phyloP scores from a whole-genome alignment of 2,329 filamentous ascomycete genomes.

The Penicillium sp. region DNA sequence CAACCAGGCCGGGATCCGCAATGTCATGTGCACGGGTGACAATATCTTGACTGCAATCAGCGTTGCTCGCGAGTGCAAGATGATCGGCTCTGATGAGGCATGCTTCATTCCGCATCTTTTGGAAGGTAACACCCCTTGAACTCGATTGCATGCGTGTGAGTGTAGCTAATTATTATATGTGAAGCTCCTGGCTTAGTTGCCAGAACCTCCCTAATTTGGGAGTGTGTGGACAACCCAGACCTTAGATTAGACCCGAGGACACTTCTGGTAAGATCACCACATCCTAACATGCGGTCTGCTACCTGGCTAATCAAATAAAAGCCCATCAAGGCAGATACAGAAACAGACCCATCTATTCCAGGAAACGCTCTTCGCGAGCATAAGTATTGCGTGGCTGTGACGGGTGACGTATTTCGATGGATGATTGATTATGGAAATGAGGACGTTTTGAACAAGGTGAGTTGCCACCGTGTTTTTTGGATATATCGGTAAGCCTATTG shows the following conservation, averaged over 20 bases:
- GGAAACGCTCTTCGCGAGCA: constrained; percentile 75
- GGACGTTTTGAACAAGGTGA: constrained; percentile 66
- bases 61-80: constrained; percentile 81
- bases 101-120: constrained; percentile 90
- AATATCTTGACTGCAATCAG: constrained; percentile 97
- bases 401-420: constrained; percentile 94
- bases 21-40: constrained; percentile 96
- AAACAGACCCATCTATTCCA: constrained; percentile 75
- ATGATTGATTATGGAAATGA: constrained; percentile 83
- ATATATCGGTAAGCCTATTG: background rate
- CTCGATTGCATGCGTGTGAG: constrained; percentile 1
- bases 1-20: constrained; percentile 73
- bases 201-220: constrained; percentile 73
- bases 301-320: constrained; percentile 34
- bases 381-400: constrained; percentile 85
- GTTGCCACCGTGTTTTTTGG: constrained; percentile 23
- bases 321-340: constrained; percentile 66
- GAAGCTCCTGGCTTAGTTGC: constrained; percentile 67
- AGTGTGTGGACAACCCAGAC: constrained; percentile 83
- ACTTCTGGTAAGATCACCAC: constrained; percentile 52
- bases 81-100: constrained; percentile 74
- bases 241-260: constrained; percentile 75
- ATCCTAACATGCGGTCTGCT: background rate
- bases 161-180: constrained; percentile 4
- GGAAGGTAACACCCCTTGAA: constrained; percentile 52